phyloP scores from a whole-genome alignment of 1,139 yeast genomes.

The Candida gigantensis region DNA sequence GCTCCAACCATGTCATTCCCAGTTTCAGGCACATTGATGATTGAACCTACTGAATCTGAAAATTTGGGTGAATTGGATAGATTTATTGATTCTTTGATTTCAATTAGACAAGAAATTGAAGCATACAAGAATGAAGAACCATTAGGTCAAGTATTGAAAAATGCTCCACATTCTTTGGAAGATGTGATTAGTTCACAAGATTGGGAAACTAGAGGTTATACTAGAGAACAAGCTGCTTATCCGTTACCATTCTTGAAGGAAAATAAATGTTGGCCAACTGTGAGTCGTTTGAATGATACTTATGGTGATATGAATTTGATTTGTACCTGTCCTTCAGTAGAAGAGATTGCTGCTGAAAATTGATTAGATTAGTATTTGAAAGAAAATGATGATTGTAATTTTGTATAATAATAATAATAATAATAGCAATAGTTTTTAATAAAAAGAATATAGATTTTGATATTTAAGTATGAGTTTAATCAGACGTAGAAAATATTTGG shows the following conservation, averaged over 20 bases:
- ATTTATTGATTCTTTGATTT: slow-evolving; percentile 82
- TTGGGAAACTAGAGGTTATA: slow-evolving; percentile 80
- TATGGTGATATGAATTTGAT: slow-evolving; percentile 91
- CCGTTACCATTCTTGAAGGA: slow-evolving; percentile 74
- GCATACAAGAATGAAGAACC: slow-evolving; percentile 69
- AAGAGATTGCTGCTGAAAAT: slow-evolving; percentile 50
- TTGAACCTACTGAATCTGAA: slow-evolving; percentile 97
- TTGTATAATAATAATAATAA: not conserved
- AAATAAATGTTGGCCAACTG: slow-evolving; percentile 94
- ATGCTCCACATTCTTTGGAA: slow-evolving; percentile 88
- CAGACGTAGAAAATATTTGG: no score
- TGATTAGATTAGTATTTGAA: not conserved
- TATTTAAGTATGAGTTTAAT: no score
- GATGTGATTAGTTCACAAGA: slow-evolving; percentile 70
- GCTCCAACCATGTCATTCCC: slow-evolving; percentile 99
- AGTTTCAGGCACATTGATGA: slow-evolving; percentile 94
- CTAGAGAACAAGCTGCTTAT: slow-evolving; percentile 91
- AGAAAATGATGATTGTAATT: not conserved
- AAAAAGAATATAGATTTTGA: no score
- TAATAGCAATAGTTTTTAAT: no score
- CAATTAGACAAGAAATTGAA: slow-evolving; percentile 80
- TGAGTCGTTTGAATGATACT: slow-evolving; percentile 87
- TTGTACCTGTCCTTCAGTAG: slow-evolving; percentile 90
- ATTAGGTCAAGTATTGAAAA: slow-evolving; percentile 73
- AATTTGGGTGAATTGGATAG: slow-evolving; percentile 85